A percentile compares a stretch with the other conserved stretches of the same genome.
Conservation (phyloP, 2,329 filamentous ascomycete genomes). For the Diaporthe batatas region DNA sequence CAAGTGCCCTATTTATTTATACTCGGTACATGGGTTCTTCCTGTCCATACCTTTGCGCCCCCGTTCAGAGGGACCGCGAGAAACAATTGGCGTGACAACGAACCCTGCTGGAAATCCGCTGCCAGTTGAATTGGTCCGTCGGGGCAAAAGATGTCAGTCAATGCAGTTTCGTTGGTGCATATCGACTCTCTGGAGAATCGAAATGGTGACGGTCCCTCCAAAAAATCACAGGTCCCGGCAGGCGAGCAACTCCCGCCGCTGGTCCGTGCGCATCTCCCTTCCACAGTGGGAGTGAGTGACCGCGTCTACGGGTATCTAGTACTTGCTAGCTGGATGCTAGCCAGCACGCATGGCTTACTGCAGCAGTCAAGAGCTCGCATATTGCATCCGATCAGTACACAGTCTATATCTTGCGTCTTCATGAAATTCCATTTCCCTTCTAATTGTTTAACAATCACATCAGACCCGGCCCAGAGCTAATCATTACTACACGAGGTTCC, state of each 20-base stretch:
- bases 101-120: neutral
- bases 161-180: neutral
- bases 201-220: neutral
- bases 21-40: too few species aligned
- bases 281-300: neutral
- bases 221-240: constrained; percentile 38
- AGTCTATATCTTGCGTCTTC: constrained; percentile 11
- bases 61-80: neutral
- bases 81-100: neutral
- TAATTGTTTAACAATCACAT: constrained; percentile 40
- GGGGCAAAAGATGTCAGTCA: neutral
- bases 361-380: neutral
- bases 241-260: constrained; percentile 12
- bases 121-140: neutral
- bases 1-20: neutral
- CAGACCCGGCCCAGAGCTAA: constrained; percentile 41
- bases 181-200: neutral
- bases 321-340: neutral
- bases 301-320: neutral
- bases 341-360: neutral
- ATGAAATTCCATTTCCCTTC: constrained; percentile 37
- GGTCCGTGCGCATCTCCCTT: constrained; percentile 34
- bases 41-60: constrained; percentile 23
- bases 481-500: constrained; percentile 43
- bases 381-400: neutral